Conservation (phyloP, 129 eudicot species). For the Centaurea solstitialis region DNA sequence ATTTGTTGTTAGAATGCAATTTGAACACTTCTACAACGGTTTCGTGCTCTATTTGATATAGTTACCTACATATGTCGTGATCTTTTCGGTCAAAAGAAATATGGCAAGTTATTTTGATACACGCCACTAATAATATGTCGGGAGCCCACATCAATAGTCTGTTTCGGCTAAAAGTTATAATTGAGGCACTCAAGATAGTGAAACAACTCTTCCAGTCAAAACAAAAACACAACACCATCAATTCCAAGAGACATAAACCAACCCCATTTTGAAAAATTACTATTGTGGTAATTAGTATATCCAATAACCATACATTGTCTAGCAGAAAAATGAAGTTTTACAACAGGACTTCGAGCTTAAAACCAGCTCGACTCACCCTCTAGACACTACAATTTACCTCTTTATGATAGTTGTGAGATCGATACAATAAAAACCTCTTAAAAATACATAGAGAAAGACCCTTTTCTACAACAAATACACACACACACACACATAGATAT, state of each 20-base stretch:
- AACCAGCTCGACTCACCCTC: background rate
- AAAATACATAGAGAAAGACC: background rate
- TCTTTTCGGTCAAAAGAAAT: background rate
- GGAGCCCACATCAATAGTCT: background rate
- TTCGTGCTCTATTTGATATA: slow-evolving; percentile 27
- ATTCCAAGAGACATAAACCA: background rate
- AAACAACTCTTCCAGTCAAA: background rate
- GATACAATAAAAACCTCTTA: background rate
- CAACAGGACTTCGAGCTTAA: too few relatives aligned
- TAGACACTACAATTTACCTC: background rate
- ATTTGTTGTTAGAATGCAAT: slow-evolving; percentile 6
- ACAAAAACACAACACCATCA: background rate
- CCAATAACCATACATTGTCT: background rate
- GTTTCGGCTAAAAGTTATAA: background rate
- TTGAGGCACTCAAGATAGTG: background rate
- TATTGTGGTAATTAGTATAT: too few relatives aligned
- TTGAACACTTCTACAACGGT: slow-evolving; percentile 22
- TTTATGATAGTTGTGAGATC: background rate
- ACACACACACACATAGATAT: too few relatives aligned
- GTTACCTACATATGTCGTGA: background rate
- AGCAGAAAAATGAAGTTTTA: background rate
- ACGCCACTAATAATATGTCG: background rate
- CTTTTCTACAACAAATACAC: background rate
- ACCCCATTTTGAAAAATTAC: background rate
- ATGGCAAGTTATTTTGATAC: background rate